Base-by-base conservation (phyloP, 1,139 yeast genomes). In the Geotrichum reessii region DNA sequence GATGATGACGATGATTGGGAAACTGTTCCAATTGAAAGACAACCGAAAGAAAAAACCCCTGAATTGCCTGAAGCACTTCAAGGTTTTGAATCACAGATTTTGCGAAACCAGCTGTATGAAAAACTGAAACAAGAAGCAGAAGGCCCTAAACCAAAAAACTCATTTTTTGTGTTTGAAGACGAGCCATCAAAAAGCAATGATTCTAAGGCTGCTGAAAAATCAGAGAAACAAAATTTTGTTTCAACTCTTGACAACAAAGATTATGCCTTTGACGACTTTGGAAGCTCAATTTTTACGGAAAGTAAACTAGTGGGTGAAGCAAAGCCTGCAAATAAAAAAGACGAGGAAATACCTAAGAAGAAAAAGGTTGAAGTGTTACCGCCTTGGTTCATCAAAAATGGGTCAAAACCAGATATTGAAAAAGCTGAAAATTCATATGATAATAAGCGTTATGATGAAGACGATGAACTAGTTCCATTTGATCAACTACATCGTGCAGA, bases 1-100 rank as follows among this genome's bases (percentile, higher is more conserved):
- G 74, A 68, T 11, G 76, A 73, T 6, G 76, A 74, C 14, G 79
- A 76, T 27, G 83, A 79, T 42, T 85, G 86, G 81, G 90, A 85
- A 63, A 90, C 85, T 61, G 84, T 85, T 2, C 71, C 71, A 3
- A 50, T 74, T 6, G 64, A 63, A n/a, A 22, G 42, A 31, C 25
- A 47, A 17, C 59, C 57, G 37, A 61, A 61, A 21, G 58, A 62
- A 14, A 58, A 60, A 21, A 50, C 58, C 5, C 44, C 27, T 8
- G 61, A 21, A n/a, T 48, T 64, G 14, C 66, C 67, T 1, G 67
- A 63, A 22, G 63, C 55, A 49, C 59, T 71, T 31, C 59, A 62
- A 33, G 67, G 67, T 8, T 69, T 63, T 55, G 73, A 70, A 53
- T 63, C 65, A 1, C 62, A 59, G 31, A 56, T 69, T 2, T 65